These are phyloP conservation scores for Zasmidium cellare DNA, from an alignment of 2,329 filamentous ascomycete species.

Conservation along the genomic window DNA sequence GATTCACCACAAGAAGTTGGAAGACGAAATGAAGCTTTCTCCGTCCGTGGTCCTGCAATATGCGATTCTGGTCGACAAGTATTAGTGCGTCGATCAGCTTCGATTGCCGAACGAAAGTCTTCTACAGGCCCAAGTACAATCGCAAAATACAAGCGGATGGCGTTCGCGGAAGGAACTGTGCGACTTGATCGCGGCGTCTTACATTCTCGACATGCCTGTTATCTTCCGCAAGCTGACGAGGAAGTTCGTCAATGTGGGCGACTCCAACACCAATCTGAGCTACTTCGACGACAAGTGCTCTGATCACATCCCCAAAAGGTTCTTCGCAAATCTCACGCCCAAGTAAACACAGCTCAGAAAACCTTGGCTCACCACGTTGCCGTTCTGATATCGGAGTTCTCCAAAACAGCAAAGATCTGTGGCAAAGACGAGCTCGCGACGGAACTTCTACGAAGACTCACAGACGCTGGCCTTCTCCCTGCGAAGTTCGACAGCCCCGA, in stretches of 20 bases:
- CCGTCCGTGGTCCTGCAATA: neutral
- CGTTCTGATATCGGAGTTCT: neutral
- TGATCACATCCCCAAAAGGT: neutral
- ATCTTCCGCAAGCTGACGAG: neutral
- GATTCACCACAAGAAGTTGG: neutral
- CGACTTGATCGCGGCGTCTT: neutral
- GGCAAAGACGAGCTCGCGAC: neutral
- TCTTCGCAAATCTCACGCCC: neutral
- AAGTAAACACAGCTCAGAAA: neutral
- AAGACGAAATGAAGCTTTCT: neutral
- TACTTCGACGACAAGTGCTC: neutral
- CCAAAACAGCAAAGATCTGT: neutral
- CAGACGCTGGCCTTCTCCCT: too few relatives aligned
- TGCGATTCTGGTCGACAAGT: neutral
- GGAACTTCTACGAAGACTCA: too few relatives aligned
- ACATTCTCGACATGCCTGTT: neutral
- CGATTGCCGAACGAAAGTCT: neutral
- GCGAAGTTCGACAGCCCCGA: too few relatives aligned
- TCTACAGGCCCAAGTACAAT: neutral
- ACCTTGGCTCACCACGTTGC: neutral
- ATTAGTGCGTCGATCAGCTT: neutral
- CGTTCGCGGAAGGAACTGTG: neutral
- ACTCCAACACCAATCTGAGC: neutral
- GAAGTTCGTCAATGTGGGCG: neutral
- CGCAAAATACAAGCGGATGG: neutral